Conservation (phyloP, 371 early-diverging fungal species). For the Rhizopus sp. region DNA sequence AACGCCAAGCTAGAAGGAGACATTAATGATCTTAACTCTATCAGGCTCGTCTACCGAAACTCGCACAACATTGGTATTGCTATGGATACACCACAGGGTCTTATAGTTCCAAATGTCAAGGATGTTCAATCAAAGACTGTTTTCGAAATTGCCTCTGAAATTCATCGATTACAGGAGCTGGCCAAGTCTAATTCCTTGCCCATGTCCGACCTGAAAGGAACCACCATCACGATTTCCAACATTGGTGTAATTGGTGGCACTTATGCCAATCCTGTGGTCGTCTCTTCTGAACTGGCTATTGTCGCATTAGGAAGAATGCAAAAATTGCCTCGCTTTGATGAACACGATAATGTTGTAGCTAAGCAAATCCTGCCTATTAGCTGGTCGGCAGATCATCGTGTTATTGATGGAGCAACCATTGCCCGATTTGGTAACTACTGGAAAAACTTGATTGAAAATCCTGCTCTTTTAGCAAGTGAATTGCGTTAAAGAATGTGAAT, state of each 20-base stretch:
- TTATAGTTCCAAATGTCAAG: conserved; percentile 95
- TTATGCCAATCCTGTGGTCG: conserved; percentile 89
- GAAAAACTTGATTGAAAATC: conserved; percentile 88
- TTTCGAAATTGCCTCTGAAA: conserved; percentile 87
- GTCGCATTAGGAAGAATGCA: conserved; percentile 91
- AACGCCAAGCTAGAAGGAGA: conserved; percentile 73
- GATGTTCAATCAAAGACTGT: conserved; percentile 87
- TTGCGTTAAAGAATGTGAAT: conserved; percentile 34
- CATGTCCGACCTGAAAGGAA: conserved; percentile 76
- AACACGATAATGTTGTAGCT: conserved; percentile 62
- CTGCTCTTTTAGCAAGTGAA: conserved; percentile 60
- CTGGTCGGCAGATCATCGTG: conserved; percentile 96
- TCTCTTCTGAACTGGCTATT: conserved; percentile 86
- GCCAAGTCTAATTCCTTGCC: conserved; percentile 70
- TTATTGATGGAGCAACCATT: conserved; percentile 97
- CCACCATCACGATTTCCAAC: conserved; percentile 93
- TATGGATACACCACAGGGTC: conserved; percentile 94
- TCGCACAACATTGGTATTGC: conserved; percentile 95
- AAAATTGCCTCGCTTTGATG: conserved; percentile 83
- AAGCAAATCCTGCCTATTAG: conserved; percentile 79
- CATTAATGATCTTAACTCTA: conserved; percentile 45
- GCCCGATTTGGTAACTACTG: conserved; percentile 88
- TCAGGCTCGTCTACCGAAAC: conserved; percentile 70
- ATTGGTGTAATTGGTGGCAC: conserved; percentile 96
- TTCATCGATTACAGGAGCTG: conserved; percentile 75